phyloP scores from a whole-genome alignment of 441 rosid species.

The Erodium trifolium region DNA sequence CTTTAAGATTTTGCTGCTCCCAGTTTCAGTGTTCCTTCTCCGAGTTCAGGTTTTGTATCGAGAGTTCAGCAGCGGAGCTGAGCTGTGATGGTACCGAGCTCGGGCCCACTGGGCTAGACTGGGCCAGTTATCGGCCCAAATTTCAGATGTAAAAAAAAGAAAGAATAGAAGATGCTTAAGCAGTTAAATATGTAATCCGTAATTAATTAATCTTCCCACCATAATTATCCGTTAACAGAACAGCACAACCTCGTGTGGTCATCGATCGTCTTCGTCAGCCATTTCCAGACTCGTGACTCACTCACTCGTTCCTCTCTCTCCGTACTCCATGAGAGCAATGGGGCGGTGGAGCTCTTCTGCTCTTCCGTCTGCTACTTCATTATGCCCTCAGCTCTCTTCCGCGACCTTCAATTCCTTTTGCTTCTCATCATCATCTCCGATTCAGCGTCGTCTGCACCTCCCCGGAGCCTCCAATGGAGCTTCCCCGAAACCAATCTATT shows the following conservation, averaged over 20 bases:
- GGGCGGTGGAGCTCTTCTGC: neutral
- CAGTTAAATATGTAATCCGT: neutral
- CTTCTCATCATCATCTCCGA: constrained; percentile 1
- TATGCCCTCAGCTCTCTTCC: neutral
- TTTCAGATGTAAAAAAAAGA: too few species aligned
- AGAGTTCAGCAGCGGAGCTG: neutral
- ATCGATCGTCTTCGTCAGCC: neutral
- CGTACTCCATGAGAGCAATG: constrained; percentile 1
- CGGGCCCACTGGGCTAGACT: neutral
- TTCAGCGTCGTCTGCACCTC: neutral
- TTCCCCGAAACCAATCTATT: neutral
- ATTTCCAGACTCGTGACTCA: neutral
- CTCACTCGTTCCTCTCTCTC: neutral
- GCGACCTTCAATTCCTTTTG: neutral
- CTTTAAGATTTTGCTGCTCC: neutral
- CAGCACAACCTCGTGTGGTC: neutral
- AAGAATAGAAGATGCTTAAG: neutral
- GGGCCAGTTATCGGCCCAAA: neutral
- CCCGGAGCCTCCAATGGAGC: neutral
- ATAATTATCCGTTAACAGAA: neutral
- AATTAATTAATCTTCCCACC: neutral
- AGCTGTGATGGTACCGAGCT: too few species aligned
- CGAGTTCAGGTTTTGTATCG: neutral
- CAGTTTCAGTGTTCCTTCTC: constrained; percentile 1
- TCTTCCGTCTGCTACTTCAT: neutral